A percentile compares a stretch with the other conserved stretches of the same genome.
Evolutionary conservation across 2,329 filamentous ascomycete species (phyloP).

Genomic region (Monilinia aucupariae): DNA sequence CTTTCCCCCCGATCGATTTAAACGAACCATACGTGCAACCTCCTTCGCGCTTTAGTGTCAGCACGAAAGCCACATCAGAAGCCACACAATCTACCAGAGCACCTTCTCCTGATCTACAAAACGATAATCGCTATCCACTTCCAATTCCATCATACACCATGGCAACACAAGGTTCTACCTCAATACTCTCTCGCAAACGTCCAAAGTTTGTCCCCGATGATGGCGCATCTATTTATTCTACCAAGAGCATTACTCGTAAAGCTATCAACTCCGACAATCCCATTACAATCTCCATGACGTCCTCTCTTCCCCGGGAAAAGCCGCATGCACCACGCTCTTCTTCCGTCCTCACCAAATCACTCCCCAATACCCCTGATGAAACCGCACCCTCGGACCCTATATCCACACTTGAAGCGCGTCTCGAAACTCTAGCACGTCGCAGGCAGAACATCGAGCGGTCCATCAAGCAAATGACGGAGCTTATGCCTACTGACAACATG

Average conservation of each 20-base stretch:
- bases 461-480: slow-evolving; percentile 71
- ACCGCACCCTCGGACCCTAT: slow-evolving; percentile 58
- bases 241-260: slow-evolving; percentile 27
- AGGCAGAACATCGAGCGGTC: slow-evolving; percentile 66
- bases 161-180: slow-evolving; percentile 18
- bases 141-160: slow-evolving; percentile 10
- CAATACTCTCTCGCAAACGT: slow-evolving; percentile 32
- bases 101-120: slow-evolving; percentile 20
- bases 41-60: slow-evolving; percentile 34
- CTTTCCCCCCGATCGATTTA: slow-evolving; percentile 16
- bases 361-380: slow-evolving; percentile 57
- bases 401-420: slow-evolving; percentile 58
- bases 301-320: slow-evolving; percentile 6
- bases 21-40: slow-evolving; percentile 31
- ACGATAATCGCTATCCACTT: slow-evolving; percentile 15
- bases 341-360: slow-evolving; percentile 44
- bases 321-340: not conserved
- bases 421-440: slow-evolving; percentile 60
- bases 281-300: slow-evolving; percentile 32
- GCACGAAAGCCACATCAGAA: slow-evolving; percentile 33
- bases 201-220: slow-evolving; percentile 23
- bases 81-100: slow-evolving; percentile 28
- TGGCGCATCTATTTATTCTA: slow-evolving; percentile 9
- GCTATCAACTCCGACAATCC: slow-evolving; percentile 27
- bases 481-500: slow-evolving; percentile 67